Base-by-base conservation (phyloP, 2,329 filamentous ascomycete genomes). In the Phaeophleospora eucalypticola region DNA sequence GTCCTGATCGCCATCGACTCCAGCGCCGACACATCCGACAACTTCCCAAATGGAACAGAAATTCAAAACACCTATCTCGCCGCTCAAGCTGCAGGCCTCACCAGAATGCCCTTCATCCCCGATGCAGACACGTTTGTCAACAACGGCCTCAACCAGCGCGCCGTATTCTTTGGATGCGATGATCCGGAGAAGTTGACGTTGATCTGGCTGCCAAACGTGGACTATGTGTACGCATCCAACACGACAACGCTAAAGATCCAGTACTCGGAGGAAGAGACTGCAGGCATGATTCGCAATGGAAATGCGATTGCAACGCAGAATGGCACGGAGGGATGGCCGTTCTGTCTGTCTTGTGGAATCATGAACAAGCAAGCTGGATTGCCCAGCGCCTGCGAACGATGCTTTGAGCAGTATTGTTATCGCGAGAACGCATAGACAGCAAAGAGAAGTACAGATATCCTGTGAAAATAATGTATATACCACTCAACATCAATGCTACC, bases 1-100 rank as follows among this genome's bases (percentile, higher is more conserved):
- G 77, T 85, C 43, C 74, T 86, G 60, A 76, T 85, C 63, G 81
- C 81, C 41, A 73, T 81, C 60, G 83, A 86, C 68, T 81, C 80
- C 43, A 78, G 75, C 4, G 81, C 79, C 57, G 82, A 86, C 65
- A 83, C 78, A 0, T 62, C 68, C 39, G 68, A 68, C 58, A 67
- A 70, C 65, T 84, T 77, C 73, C 82, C 82, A 54, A 77, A 84
- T 61, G 82, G 81, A 46, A 76, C 75, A 29, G 78, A 80, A 43
- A 65, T 82, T 43, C 71, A 74, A 45, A 75, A 77, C 47, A 80
- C 78, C 15, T 84, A 81, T 65, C 67, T 76, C 47, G 78, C 78
- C 55, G 71, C 78, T 37, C 65, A 68, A 17, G 61, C 64, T 46
- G 71, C 73, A 37, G 75, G 77, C 52, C 73, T 78, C 41, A 75